Conservation (phyloP, 208 protist genomes). For the Sergeia podlipaevii region DNA sequence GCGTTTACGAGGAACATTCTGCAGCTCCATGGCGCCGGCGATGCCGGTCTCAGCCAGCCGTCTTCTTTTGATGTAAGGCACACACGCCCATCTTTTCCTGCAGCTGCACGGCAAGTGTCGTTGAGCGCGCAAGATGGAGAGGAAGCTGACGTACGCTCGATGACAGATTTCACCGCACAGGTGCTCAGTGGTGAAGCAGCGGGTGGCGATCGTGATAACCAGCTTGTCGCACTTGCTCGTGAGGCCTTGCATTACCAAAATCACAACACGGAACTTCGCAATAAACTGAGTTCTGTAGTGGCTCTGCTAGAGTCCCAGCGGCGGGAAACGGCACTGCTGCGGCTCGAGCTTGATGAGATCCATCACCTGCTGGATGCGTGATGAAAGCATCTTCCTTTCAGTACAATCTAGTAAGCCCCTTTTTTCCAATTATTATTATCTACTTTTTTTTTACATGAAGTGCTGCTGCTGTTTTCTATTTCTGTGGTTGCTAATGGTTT, state of each 20-base stretch:
- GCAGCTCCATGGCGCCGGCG: too few species aligned
- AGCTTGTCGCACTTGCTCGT: conserved; percentile 42
- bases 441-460: not conserved
- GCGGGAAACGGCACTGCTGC: conserved; percentile 58
- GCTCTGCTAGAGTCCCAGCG: conserved; percentile 48
- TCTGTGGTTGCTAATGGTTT: too few species aligned
- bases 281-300: conserved; percentile 42
- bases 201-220: conserved; percentile 27
- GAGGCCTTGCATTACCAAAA: conserved; percentile 64
- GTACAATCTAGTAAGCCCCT: not conserved
- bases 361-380: conserved; percentile 17
- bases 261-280: conserved; percentile 51
- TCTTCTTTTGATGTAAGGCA: too few species aligned
- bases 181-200: not conserved
- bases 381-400: not conserved
- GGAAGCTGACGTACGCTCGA: too few species aligned
- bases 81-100: too few species aligned
- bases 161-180: not conserved
- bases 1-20: too few species aligned
- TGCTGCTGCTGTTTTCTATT: conserved; percentile 1
- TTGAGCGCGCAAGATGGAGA: too few species aligned
- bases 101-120: too few species aligned
- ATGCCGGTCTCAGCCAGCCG: too few species aligned
- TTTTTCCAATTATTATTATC: conserved; percentile 1
- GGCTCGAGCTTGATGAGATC: conserved; percentile 58